A percentile compares a stretch with the other conserved stretches of the same genome.
phyloP scores from a whole-genome alignment of 768 basidiomycete genomes.

The Hysterangium stoloniferum region DNA sequence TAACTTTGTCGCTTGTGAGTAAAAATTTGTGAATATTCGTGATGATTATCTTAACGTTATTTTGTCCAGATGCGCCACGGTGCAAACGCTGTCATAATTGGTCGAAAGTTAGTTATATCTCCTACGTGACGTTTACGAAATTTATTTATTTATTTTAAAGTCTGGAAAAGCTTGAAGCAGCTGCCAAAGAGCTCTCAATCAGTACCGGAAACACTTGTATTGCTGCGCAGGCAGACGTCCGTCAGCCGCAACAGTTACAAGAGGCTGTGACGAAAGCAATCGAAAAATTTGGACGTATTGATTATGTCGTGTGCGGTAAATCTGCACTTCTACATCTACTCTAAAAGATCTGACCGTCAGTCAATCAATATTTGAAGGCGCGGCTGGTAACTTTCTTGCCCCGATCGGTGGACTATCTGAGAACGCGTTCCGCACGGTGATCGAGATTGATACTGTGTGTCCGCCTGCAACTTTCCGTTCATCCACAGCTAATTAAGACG shows the following conservation, averaged over 20 bases:
- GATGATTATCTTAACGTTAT: not conserved
- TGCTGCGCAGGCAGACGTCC: constrained; percentile 73
- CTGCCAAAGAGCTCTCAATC: constrained; percentile 64
- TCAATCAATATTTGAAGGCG: constrained; percentile 42
- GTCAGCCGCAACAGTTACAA: constrained; percentile 62
- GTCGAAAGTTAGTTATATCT: constrained; percentile 61
- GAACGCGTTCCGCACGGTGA: constrained; percentile 86
- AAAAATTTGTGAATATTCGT: not conserved
- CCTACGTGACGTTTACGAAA: not conserved
- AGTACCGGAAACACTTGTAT: constrained; percentile 68
- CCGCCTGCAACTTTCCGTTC: not conserved
- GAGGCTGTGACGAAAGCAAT: constrained; percentile 72
- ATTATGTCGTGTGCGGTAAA: constrained; percentile 91
- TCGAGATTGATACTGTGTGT: constrained; percentile 87
- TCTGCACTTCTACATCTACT: constrained; percentile 7
- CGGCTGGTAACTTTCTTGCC: constrained; percentile 93
- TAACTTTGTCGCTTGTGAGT: constrained; percentile 76
- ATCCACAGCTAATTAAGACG: not conserved
- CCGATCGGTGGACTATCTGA: constrained; percentile 78
- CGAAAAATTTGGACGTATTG: constrained; percentile 74
- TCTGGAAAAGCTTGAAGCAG: constrained; percentile 57
- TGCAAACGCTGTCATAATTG: constrained; percentile 72
- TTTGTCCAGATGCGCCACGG: constrained; percentile 75
- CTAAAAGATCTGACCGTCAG: not conserved
- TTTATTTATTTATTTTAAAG: constrained; percentile 29